phyloP scores from a whole-genome alignment of 2,329 filamentous ascomycete species.

The Ophiostoma angusticollis region DNA sequence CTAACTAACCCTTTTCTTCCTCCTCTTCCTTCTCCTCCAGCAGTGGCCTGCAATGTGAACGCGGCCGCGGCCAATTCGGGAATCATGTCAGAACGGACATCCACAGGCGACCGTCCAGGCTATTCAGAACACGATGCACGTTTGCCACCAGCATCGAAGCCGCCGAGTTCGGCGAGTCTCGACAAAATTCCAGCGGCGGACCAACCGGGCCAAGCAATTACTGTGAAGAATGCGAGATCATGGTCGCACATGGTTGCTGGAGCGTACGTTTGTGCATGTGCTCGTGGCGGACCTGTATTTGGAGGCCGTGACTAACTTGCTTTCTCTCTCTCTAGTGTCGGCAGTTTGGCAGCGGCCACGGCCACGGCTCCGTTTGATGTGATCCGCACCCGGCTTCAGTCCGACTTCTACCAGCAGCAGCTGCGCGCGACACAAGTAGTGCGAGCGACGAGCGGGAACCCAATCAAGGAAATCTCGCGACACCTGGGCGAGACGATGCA shows the following conservation, averaged over 20 bases:
- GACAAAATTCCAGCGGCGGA: neutral
- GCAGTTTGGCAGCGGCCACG: slow-evolving; percentile 84
- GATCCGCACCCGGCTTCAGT: slow-evolving; percentile 83
- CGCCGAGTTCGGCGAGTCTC: neutral
- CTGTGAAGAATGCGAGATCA: slow-evolving; percentile 45
- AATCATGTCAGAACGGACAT: slow-evolving; percentile 11
- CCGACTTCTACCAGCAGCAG: slow-evolving; percentile 85
- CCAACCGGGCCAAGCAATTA: slow-evolving; percentile 20
- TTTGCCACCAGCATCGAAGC: neutral
- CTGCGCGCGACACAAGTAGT: slow-evolving; percentile 53
- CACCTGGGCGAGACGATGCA: slow-evolving; percentile 79
- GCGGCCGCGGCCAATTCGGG: neutral
- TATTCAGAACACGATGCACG: slow-evolving; percentile 3
- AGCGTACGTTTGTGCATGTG: slow-evolving; percentile 55
- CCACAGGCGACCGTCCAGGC: slow-evolving; percentile 5
- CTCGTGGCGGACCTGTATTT: too few relatives aligned
- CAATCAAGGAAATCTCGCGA: slow-evolving; percentile 51
- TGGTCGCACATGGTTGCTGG: slow-evolving; percentile 89
- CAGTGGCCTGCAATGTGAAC: slow-evolving; percentile 5
- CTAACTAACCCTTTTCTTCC: neutral
- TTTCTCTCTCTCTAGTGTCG: slow-evolving; percentile 41
- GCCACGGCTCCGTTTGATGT: slow-evolving; percentile 91
- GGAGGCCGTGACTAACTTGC: neutral
- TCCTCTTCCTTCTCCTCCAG: neutral
- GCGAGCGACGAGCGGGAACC: slow-evolving; percentile 37